Percentiles rank a stretch among this genome's conserved stretches.
Evolutionary conservation across 805 yeast species (phyloP).

Genomic region (Millerago galiae): DNA sequence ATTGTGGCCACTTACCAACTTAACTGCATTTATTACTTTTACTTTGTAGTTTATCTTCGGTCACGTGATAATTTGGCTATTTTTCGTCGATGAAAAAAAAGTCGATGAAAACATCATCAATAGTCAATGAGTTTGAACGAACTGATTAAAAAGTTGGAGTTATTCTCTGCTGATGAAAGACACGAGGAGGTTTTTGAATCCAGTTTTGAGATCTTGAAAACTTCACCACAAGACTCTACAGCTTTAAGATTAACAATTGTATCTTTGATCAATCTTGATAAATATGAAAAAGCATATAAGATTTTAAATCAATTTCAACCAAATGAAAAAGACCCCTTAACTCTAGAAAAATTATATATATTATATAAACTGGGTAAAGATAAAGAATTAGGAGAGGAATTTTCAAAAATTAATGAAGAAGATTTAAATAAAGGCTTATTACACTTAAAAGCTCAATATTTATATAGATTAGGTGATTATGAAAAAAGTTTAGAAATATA

Average conservation of each 20-base stretch:
- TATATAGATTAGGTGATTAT: conserved; percentile 45
- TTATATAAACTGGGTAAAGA: conserved; percentile 47
- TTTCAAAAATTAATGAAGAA: conserved; percentile 18
- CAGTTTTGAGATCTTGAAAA: conserved; percentile 21
- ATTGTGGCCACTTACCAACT: too few relatives aligned
- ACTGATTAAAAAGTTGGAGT: conserved; percentile 21
- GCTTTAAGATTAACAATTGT: conserved; percentile 45
- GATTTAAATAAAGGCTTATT: conserved; percentile 32
- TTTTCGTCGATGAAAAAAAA: too few relatives aligned
- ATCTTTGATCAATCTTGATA: conserved; percentile 59
- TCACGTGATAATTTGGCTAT: too few relatives aligned
- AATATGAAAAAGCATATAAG: conserved; percentile 45
- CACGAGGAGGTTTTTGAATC: conserved; percentile 22
- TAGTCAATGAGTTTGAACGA: conserved; percentile 20
- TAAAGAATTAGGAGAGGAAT: conserved; percentile 24
- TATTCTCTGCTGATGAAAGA: conserved; percentile 15
- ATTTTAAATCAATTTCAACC: conserved; percentile 33
- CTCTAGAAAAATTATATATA: conserved; percentile 55
- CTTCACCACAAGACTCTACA: conserved; percentile 21
- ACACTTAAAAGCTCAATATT: conserved; percentile 48
- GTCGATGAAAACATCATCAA: too few relatives aligned
- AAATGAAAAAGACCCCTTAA: conserved; percentile 30
- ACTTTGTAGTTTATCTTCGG: too few relatives aligned
- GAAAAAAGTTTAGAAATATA: conserved; percentile 47
- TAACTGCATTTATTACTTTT: too few relatives aligned